Conservation (phyloP, 2,329 filamentous ascomycete genomes). For the Cladosporium halotolerans region DNA sequence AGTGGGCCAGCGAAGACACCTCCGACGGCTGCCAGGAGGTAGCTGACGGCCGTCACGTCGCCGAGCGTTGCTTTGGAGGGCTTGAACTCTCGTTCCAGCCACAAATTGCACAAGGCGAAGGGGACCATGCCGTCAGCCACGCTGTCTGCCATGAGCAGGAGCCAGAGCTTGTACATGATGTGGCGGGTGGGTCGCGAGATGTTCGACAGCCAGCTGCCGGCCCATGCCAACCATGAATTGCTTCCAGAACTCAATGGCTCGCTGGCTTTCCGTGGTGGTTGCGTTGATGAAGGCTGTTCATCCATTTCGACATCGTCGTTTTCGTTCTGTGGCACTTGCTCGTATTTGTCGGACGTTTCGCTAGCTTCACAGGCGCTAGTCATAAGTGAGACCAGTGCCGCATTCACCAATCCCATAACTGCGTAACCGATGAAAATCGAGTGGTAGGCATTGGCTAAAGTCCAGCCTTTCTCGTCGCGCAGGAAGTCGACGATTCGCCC, state of each 20-base stretch:
- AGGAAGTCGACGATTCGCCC: conserved; percentile 48
- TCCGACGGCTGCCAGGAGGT: conserved; percentile 36
- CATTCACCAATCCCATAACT: conserved; percentile 49
- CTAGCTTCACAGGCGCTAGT: conserved; percentile 47
- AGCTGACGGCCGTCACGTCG: conserved; percentile 47
- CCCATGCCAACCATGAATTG: conserved; percentile 14
- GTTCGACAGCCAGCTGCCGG: conserved; percentile 36
- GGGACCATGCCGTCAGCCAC: conserved; percentile 61
- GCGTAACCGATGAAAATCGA: conserved; percentile 54
- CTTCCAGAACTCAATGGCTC: neutral
- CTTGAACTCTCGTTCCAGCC: conserved; percentile 50
- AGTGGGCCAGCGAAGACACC: conserved; percentile 54
- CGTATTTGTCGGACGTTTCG: conserved; percentile 28
- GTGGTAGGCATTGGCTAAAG: conserved; percentile 49
- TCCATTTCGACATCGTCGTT: conserved; percentile 18
- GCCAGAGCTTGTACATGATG: conserved; percentile 56
- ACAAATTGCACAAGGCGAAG: conserved; percentile 47
- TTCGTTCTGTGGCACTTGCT: conserved; percentile 24
- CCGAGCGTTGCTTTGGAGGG: conserved; percentile 49
- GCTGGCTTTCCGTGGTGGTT: neutral
- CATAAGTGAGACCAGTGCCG: conserved; percentile 42
- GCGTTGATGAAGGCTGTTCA: conserved; percentile 5
- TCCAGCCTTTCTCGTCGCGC: conserved; percentile 42
- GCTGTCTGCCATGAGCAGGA: conserved; percentile 63
- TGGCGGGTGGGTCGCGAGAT: conserved; percentile 52